Evolutionary conservation across 2,329 filamentous ascomycete genomes (phyloP).

Genomic region (Apiospora marii): DNA sequence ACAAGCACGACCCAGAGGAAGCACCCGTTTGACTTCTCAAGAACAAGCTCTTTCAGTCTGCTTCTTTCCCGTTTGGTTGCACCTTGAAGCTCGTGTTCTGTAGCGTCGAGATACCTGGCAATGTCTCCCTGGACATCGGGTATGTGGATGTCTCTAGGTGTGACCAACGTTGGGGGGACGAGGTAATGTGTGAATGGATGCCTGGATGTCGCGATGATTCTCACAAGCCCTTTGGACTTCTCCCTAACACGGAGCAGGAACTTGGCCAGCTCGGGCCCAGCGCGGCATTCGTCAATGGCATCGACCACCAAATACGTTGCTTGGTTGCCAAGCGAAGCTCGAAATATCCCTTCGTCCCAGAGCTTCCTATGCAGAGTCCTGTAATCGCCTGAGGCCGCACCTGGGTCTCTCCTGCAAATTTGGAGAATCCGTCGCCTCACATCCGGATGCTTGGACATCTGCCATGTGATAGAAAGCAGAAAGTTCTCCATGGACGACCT

Average conservation of each 20-base stretch:
- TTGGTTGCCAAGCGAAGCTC: background rate
- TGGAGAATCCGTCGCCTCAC: background rate
- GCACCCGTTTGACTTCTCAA: constrained; percentile 45
- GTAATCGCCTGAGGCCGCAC: constrained; percentile 33
- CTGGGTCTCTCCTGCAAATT: constrained; percentile 22
- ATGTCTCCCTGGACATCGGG: background rate
- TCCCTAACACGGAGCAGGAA: background rate
- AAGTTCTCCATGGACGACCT: constrained; percentile 37
- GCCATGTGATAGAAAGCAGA: constrained; percentile 43
- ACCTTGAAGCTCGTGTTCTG: background rate
- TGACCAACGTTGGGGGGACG: background rate
- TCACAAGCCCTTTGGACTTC: background rate
- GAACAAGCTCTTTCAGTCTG: constrained; percentile 39
- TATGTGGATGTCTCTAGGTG: background rate
- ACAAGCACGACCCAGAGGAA: constrained; percentile 48
- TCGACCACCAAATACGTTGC: background rate
- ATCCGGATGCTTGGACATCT: constrained; percentile 39
- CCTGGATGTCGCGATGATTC: background rate
- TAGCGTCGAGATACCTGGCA: background rate
- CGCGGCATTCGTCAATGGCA: background rate
- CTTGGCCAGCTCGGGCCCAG: background rate
- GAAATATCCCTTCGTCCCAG: constrained; percentile 39
- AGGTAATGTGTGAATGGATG: background rate
- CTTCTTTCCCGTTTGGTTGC: background rate
- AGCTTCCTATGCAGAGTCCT: constrained; percentile 38